Base-by-base conservation (phyloP, 139 green algal species). In the Chlorella sp. region DNA sequence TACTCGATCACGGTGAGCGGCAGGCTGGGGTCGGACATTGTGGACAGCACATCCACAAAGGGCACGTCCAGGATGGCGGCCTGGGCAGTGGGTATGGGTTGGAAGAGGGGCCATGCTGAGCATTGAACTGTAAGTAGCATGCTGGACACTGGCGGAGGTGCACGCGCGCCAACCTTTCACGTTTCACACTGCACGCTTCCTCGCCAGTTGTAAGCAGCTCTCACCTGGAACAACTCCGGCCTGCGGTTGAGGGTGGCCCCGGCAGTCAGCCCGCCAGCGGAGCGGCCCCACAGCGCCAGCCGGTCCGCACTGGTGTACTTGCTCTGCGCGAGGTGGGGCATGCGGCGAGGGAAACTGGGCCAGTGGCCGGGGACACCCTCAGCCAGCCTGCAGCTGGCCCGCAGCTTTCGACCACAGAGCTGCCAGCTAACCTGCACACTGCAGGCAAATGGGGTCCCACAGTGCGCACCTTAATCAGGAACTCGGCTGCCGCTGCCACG, bases 31-130 rank as follows among this genome's bases (percentile, higher is more conserved):
- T 91, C 86, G 39, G 88, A 76, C 90, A 97, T 96, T 51, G 93
- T 95, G 20, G 91, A 94, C 70, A 95, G 68, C 0, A 92, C 87
- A 87, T 98, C 96, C 80, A 98, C 95, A 88, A 98, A 98, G 0
- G 95, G 95, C 34, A 98, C 95, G 20, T 88, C 83, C 60, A 82
- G 36, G 25, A 82, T 82, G 60, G 76, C 76, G 1, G 76, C 23
- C 60, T 75, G 69, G 44, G 9, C 7, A 51, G 44, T 9, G 17
- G 47, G 34, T 28, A 15, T 5, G 36, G 13, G 34, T n/a, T 2
- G 34, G 32, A 21, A 41, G 5, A 23, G 44, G n/a, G n/a, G n/a
- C n/a, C n/a, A n/a, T n/a, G n/a, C n/a, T n/a, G n/a, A n/a, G n/a
- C n/a, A n/a, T n/a, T n/a, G n/a, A n/a, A n/a, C n/a, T n/a, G n/a